Conservation (phyloP, 2,329 filamentous ascomycete genomes). For the Paecilomyces dactylethromorphus region DNA sequence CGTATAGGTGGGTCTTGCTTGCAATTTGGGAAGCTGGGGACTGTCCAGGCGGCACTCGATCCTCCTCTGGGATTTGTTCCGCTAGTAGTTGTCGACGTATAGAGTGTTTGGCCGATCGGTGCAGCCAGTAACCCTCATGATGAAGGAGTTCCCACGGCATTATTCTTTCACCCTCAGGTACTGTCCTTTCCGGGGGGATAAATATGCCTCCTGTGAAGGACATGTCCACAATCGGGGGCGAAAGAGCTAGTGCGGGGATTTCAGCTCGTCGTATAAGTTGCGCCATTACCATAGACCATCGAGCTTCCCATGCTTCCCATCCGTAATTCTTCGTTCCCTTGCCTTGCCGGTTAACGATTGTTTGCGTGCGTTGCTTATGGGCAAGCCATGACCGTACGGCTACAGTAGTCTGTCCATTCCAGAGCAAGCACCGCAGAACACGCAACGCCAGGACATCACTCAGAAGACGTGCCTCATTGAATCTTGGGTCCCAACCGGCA, state of each 20-base stretch:
- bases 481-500: slow-evolving; percentile 81
- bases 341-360: slow-evolving; percentile 74
- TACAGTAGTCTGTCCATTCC: slow-evolving; percentile 69
- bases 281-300: slow-evolving; percentile 59
- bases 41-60: slow-evolving; percentile 49
- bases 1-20: slow-evolving; percentile 48
- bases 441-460: slow-evolving; percentile 77
- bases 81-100: slow-evolving; percentile 46
- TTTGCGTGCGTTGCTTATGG: slow-evolving; percentile 67
- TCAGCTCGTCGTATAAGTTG: slow-evolving; percentile 51
- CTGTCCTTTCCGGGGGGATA: slow-evolving; percentile 45
- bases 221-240: slow-evolving; percentile 18
- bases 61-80: slow-evolving; percentile 52
- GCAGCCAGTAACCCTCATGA: slow-evolving; percentile 58
- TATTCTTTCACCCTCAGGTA: slow-evolving; percentile 43
- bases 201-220: slow-evolving; percentile 32
- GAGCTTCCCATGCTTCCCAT: slow-evolving; percentile 88
- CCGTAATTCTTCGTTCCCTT: slow-evolving; percentile 84
- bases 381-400: slow-evolving; percentile 74
- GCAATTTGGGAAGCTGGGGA: slow-evolving; percentile 51
- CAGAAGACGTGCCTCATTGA: slow-evolving; percentile 85
- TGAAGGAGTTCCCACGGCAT: slow-evolving; percentile 54
- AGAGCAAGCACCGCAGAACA: slow-evolving; percentile 73
- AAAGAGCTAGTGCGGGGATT: slow-evolving; percentile 38
- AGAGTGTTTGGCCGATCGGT: slow-evolving; percentile 47